phyloP scores from a whole-genome alignment of 1,284 basidiomycete genomes.

The Fomes fomentarius region DNA sequence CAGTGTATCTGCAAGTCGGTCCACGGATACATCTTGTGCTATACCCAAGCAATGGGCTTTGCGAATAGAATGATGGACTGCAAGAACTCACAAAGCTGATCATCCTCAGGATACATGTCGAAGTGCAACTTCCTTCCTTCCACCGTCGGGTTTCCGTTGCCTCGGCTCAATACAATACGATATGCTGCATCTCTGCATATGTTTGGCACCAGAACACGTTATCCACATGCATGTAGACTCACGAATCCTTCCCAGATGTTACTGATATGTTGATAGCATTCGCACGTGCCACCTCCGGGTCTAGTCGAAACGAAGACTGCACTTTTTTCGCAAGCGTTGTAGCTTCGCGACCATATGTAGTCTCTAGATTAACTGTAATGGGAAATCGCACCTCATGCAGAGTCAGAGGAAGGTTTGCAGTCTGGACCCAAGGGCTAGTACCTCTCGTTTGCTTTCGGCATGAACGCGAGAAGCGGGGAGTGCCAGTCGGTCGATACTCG shows the following conservation, averaged over 20 bases:
- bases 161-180: constrained; percentile 17
- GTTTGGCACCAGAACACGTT: neutral
- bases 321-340: constrained; percentile 18
- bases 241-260: constrained; percentile 4
- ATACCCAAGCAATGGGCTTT: neutral
- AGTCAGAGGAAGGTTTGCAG: constrained; percentile 9
- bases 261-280: constrained; percentile 17
- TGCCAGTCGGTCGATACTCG: constrained; percentile 80
- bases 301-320: constrained; percentile 10
- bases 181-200: constrained; percentile 15
- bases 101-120: constrained; percentile 8
- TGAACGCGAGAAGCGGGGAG: constrained; percentile 70
- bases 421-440: constrained; percentile 4
- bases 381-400: constrained; percentile 52
- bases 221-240: neutral
- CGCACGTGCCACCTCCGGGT: constrained; percentile 1
- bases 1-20: constrained; percentile 43
- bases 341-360: constrained; percentile 8
- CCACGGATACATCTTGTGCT: constrained; percentile 3
- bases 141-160: constrained; percentile 6
- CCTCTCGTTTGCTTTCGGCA: constrained; percentile 48
- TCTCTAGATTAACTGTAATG: constrained; percentile 52
- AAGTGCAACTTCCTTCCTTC: constrained; percentile 20
- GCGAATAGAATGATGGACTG: too few species aligned
- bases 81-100: constrained; percentile 2